Percentiles rank a stretch among this genome's conserved stretches.
phyloP scores from a whole-genome alignment of 2,329 filamentous ascomycete species.

The Fusarium sp. region DNA sequence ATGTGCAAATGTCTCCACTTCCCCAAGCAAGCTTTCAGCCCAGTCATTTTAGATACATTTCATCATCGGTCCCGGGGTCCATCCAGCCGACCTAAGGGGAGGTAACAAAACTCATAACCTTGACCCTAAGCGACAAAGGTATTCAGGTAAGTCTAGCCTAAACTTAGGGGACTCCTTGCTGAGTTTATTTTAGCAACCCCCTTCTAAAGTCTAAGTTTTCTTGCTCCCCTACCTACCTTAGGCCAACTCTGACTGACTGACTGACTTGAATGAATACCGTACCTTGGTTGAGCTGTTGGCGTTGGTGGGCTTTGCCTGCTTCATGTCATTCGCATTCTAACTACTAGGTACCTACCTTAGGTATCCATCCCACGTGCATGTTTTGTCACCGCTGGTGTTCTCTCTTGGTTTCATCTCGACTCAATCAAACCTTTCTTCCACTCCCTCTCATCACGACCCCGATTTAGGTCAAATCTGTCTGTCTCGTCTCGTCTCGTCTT shows the following conservation, averaged over 20 bases:
- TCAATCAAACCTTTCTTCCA: neutral
- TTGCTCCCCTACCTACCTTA: neutral
- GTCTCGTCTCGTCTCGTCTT: neutral
- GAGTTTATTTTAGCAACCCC: neutral
- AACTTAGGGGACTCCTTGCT: neutral
- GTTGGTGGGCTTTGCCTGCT: neutral
- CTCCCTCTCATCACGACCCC: neutral
- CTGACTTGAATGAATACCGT: neutral
- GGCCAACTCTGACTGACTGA: neutral
- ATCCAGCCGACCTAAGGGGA: neutral
- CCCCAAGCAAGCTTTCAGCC: slow-evolving; percentile 36
- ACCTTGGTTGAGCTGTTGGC: neutral
- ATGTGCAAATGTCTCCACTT: slow-evolving; percentile 26
- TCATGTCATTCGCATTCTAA: neutral
- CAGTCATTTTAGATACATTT: slow-evolving; percentile 17
- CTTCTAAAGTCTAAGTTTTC: neutral
- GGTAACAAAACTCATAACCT: neutral
- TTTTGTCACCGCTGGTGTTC: slow-evolving; percentile 29
- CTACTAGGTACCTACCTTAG: neutral
- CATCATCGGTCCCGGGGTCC: slow-evolving; percentile 31
- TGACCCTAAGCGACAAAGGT: neutral
- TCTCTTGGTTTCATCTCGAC: slow-evolving; percentile 2
- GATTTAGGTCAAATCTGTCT: neutral
- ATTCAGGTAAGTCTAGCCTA: neutral
- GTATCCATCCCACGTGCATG: slow-evolving; percentile 32